Evolutionary conservation across 2,329 filamentous ascomycete genomes (phyloP), one percentile per base, ranked within the genome.

Genomic region (Pseudogymnoascus verrucosus): DNA sequence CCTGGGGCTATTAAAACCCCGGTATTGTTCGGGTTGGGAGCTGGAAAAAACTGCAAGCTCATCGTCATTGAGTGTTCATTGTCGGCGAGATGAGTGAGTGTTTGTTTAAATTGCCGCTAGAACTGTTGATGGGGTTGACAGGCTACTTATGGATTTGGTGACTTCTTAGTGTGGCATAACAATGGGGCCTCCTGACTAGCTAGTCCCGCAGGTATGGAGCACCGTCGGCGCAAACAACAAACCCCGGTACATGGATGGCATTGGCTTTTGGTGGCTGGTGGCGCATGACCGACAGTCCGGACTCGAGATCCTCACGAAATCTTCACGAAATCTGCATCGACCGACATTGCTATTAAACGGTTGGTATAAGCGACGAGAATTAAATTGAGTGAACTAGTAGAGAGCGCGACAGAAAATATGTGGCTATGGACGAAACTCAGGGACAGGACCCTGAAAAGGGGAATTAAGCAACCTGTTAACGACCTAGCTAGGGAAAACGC

Each of bases 1-100:
- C 69, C 69, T 7, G 70, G 70, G 8, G 71, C 42, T 6, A 71
- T 63, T 1, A 71, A 64, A 4, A 70, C 68, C 1, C 69, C 68
- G 5, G 65, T 65, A 21, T 57, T 57, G 51, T 57, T 57, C 11
- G 28, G 28, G 28, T 19, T 57, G 28, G 28, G 51, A 7, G 51
- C 51, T 34, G 51, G n/a, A 21, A 57, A 57, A 19, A 57, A 57
- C 3, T 21, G n/a, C 34, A 57, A 21, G 28, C 51, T 57, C 51
- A 57, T 57, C 8, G 51, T 31, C 26, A 31, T 16, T 3, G 26
- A 31, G n/a, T 16, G 26, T 57, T 57, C 26, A 57, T 57, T 57
- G n/a, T 54, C 8, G 14, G 26, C 19, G 47, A 54, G 28, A 6
- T 54, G 31, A 36, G 19, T 34, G 19, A 54, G 4, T 57, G 34